Percentiles rank a stretch among this genome's conserved stretches.
phyloP scores from a whole-genome alignment of 192 early-diverging fungal species.

The Umbelopsis ramanniana region DNA sequence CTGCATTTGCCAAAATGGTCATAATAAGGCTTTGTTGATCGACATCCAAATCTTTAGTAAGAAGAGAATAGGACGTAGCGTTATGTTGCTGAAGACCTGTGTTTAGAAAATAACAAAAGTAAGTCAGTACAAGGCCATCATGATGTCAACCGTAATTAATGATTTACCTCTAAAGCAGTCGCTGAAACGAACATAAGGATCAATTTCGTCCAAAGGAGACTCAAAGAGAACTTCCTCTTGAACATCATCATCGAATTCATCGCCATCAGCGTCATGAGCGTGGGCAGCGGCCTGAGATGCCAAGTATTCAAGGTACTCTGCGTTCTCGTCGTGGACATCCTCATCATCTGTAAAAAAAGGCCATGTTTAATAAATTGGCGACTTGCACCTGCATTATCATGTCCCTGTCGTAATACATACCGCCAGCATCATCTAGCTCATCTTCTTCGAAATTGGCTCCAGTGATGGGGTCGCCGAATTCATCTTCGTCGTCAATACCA shows the following conservation, averaged over 20 bases:
- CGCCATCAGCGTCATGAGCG: constrained; percentile 51
- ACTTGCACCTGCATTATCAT: too few relatives aligned
- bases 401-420: too few relatives aligned
- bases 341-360: constrained; percentile 45
- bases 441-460: constrained; percentile 45
- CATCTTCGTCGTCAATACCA: constrained; percentile 62
- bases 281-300: constrained; percentile 50
- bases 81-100: constrained; percentile 60
- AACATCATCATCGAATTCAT: constrained; percentile 68
- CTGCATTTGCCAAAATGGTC: constrained; percentile 49
- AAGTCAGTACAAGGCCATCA: not conserved
- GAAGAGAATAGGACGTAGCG: constrained; percentile 53
- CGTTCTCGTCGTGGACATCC: constrained; percentile 66
- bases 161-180: constrained; percentile 56
- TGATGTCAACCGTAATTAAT: not conserved
- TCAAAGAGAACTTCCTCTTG: constrained; percentile 80
- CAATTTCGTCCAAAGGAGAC: constrained; percentile 76
- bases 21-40: constrained; percentile 57
- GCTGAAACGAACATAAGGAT: constrained; percentile 75
- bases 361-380: too few relatives aligned
- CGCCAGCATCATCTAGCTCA: constrained; percentile 55
- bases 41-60: constrained; percentile 57
- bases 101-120: not conserved
- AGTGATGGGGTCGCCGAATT: constrained; percentile 36
- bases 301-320: constrained; percentile 64